phyloP scores from a whole-genome alignment of 2,329 filamentous ascomycete genomes.

The Neofusicoccum kwambonambiense region DNA sequence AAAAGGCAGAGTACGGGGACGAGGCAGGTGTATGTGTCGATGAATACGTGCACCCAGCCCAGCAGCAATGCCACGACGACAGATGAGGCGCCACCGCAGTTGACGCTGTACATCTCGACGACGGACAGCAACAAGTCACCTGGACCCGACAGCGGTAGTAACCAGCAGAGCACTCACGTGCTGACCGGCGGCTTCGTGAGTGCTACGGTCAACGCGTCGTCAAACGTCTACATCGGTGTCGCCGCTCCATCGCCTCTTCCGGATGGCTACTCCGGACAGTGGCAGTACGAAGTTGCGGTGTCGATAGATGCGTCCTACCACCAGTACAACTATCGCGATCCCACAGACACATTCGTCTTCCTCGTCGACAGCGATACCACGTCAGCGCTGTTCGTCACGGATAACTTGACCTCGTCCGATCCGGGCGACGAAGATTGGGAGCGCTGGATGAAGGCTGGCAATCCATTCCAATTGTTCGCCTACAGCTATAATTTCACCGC shows the following conservation, averaged over 20 bases:
- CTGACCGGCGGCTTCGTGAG: conserved; percentile 71
- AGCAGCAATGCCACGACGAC: conserved; percentile 50
- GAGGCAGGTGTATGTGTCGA: conserved; percentile 71
- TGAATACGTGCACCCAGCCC: conserved; percentile 84
- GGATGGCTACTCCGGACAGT: conserved; percentile 59
- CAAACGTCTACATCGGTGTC: conserved; percentile 74
- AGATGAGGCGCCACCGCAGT: conserved; percentile 56
- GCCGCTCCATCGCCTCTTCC: conserved; percentile 64
- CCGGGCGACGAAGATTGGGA: conserved; percentile 50
- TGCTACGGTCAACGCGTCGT: conserved; percentile 59
- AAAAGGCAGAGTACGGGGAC: conserved; percentile 35
- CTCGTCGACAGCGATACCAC: conserved; percentile 83
- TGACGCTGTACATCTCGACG: conserved; percentile 75
- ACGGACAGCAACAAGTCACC: conserved; percentile 63
- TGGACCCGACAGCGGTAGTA: conserved; percentile 56
- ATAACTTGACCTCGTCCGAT: conserved; percentile 61
- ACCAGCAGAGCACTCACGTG: conserved; percentile 46
- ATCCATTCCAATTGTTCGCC: conserved; percentile 74
- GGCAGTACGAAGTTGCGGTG: conserved; percentile 77
- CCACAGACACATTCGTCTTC: conserved; percentile 56
- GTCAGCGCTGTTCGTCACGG: conserved; percentile 75
- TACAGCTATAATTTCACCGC: conserved; percentile 59
- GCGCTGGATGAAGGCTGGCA: conserved; percentile 56
- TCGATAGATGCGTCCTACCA: conserved; percentile 81
- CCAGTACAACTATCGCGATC: conserved; percentile 55